These are phyloP conservation scores for Antarctomyces pellizariae DNA, from an alignment of 495 filamentous ascomycete genomes.

Conservation along the genomic window DNA sequence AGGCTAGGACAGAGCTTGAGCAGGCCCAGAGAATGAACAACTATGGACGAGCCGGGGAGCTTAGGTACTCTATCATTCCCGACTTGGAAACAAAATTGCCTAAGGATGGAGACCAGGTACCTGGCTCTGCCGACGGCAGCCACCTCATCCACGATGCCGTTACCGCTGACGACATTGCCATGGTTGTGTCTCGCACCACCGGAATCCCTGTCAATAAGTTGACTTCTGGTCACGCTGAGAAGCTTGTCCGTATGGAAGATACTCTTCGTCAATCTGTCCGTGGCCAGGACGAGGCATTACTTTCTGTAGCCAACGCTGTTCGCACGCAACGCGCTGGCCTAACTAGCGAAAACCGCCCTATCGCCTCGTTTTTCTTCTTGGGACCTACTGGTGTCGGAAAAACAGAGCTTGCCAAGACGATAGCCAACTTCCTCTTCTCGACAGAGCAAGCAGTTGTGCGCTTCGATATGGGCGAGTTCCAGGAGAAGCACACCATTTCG, in stretches of 20 bases:
- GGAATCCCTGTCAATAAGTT: conserved; percentile 83
- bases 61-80: conserved; percentile 73
- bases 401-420: conserved; percentile 90
- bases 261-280: conserved; percentile 61
- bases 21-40: conserved; percentile 76
- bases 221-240: conserved; percentile 78
- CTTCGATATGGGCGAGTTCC: conserved; percentile 97
- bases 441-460: conserved; percentile 74
- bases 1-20: conserved; percentile 63
- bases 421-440: conserved; percentile 80
- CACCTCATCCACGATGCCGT: conserved; percentile 75
- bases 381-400: conserved; percentile 94
- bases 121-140: conserved; percentile 15
- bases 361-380: conserved; percentile 93
- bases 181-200: conserved; percentile 72
- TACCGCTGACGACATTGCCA: conserved; percentile 77
- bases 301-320: conserved; percentile 78
- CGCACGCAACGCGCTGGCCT: conserved; percentile 84
- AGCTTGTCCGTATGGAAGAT: conserved; percentile 87
- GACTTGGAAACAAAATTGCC: conserved; percentile 55
- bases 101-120: conserved; percentile 34
- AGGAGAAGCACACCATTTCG: conserved; percentile 90
- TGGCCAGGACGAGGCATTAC: conserved; percentile 84
- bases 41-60: conserved; percentile 67
- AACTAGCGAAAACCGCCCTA: conserved; percentile 70